Percentiles rank a stretch among this genome's conserved stretches.
Evolutionary conservation across 805 yeast genomes (phyloP).

Genomic region (Tetrapisispora taiwanensis): DNA sequence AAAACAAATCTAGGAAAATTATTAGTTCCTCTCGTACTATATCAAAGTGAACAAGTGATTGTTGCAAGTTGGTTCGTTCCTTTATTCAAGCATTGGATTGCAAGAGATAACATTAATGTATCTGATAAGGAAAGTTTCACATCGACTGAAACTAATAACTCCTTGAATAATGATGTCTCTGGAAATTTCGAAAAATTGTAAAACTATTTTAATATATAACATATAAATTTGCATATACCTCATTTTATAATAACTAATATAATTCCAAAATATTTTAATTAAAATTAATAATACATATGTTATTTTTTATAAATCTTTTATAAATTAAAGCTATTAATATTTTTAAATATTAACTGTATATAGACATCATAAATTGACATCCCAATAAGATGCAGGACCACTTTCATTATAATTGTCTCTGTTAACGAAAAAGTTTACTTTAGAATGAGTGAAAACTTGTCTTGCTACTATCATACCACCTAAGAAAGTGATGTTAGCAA

Average conservation of each 20-base stretch:
- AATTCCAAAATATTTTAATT: too few species aligned
- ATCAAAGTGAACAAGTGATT: conserved; percentile 80
- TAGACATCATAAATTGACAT: conserved; percentile 30
- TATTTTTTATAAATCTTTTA: background rate
- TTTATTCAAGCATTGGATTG: conserved; percentile 57
- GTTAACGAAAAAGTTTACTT: conserved; percentile 58
- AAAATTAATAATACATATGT: background rate
- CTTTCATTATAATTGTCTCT: conserved; percentile 61
- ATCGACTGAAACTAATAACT: conserved; percentile 21
- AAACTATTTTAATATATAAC: background rate
- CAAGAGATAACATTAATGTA: background rate
- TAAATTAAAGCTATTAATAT: background rate
- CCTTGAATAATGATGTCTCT: conserved; percentile 76
- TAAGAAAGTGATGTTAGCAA: conserved; percentile 66
- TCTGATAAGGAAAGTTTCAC: conserved; percentile 14
- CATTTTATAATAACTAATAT: background rate
- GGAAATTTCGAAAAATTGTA: conserved; percentile 65
- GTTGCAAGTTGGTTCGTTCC: conserved; percentile 66
- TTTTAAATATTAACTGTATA: background rate
- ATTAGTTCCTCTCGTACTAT: conserved; percentile 73
- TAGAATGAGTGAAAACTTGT: conserved; percentile 61
- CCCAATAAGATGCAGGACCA: conserved; percentile 84
- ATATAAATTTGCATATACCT: background rate
- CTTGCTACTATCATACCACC: conserved; percentile 86
- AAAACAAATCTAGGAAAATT: conserved; percentile 57